Evolutionary conservation across 805 yeast genomes (phyloP), one percentile per base, ranked within the genome.

Genomic region (Lipomyces mesembrius): DNA sequence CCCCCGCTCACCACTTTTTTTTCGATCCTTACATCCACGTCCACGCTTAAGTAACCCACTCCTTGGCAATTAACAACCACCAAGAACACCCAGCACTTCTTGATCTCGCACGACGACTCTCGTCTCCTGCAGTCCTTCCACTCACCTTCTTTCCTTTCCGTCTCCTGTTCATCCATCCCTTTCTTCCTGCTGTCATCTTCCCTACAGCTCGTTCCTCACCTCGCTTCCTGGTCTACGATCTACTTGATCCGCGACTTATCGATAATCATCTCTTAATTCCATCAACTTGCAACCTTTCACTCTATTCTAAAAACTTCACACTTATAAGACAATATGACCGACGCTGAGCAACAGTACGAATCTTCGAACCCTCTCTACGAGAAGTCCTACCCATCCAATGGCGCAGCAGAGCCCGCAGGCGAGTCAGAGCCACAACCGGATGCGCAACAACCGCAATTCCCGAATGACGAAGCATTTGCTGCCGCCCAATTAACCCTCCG

Each of bases 401-500:
- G n/a, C 49, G 27, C 35, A 12, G 35, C 53, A 55, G 65, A 60
- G 43, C 60, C 43, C 58, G 53, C 59, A 58, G 61, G 39, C 59
- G 39, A 37, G 12, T 9, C 11, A 34, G 27, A 20, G 32, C 52
- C 54, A 27, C 63, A 49, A 39, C 25, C 14, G 52, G 54, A 29
- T 52, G 55, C 39, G 51, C 58, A 46, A 37, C 62, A 53, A 25
- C 54, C 39, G 43, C 39, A 34, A 14, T 60, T 22, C 32, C 54
- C 25, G 62, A 49, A 62, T 43, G 64, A 61, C 32, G 71, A 67
- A 12, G 29, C 62, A 55, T 60, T 58, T 56, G 70, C 66, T 27
- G 60, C 62, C 27, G 60, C 70, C 12, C 70, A 72, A 39, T 65
- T 74, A 20, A 75, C 77, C 22, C 66, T 78, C 34, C 77, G 92